These are phyloP conservation scores for Saraca asoca DNA, from an alignment of 331 rosid genomes.

Conservation along the genomic window DNA sequence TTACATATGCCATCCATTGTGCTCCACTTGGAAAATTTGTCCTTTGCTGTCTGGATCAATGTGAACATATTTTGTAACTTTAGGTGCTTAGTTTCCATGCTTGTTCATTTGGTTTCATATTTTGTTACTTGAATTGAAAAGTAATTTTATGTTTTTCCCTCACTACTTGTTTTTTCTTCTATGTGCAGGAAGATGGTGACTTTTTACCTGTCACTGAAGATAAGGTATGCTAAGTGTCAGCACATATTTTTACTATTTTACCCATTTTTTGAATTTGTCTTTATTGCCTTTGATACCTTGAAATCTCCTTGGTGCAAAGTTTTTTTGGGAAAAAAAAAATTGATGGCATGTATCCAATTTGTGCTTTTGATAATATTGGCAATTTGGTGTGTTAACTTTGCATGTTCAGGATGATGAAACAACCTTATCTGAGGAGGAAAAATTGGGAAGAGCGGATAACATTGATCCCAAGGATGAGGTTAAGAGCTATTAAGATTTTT, in stretches of 20 bases:
- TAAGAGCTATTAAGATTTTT: slow-evolving; percentile 35
- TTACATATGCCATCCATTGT: neutral
- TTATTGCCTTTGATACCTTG: slow-evolving; percentile 12
- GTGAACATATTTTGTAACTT: neutral
- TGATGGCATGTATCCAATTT: neutral
- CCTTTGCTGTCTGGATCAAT: slow-evolving; percentile 4
- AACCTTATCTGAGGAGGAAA: slow-evolving; percentile 94
- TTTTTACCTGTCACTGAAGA: slow-evolving; percentile 77
- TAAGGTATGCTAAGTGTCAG: slow-evolving; percentile 52
- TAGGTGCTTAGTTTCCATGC: neutral
- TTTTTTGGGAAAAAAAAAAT: too few relatives aligned
- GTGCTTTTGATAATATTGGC: neutral
- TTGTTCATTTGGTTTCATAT: slow-evolving; percentile 2
- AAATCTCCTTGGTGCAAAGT: too few relatives aligned
- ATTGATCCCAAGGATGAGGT: slow-evolving; percentile 78
- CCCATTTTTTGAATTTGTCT: slow-evolving; percentile 7
- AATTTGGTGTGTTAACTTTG: slow-evolving; percentile 26
- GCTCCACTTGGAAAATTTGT: too few relatives aligned
- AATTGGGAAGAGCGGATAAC: slow-evolving; percentile 67
- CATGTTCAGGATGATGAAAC: slow-evolving; percentile 87
- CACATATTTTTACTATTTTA: slow-evolving; percentile 22
- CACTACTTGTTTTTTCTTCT: slow-evolving; percentile 31
- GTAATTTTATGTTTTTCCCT: neutral
- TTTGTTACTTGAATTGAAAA: slow-evolving; percentile 3
- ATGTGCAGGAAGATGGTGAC: slow-evolving; percentile 83